Conservation (phyloP, 2,329 filamentous ascomycete genomes). For the Rosellinia necatrix region DNA sequence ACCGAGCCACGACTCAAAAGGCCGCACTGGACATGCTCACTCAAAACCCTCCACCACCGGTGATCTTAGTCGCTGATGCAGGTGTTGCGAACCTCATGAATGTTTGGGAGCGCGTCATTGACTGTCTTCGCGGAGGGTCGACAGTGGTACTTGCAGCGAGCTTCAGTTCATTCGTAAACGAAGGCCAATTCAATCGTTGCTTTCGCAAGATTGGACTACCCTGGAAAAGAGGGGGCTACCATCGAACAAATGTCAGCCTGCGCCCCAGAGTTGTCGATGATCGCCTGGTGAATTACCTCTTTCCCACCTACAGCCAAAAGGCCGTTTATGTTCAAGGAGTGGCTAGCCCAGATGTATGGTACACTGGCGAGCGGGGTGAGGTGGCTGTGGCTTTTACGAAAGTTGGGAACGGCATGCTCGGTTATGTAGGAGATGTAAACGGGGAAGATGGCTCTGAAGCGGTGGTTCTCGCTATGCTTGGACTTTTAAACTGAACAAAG, state of each 20-base stretch:
- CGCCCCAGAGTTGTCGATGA: conserved; percentile 26
- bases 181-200: conserved; percentile 31
- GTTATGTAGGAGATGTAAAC: conserved; percentile 41
- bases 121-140: conserved; percentile 21
- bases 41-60: conserved; percentile 17
- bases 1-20: conserved; percentile 23
- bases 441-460: conserved; percentile 26
- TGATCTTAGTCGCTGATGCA: conserved; percentile 21
- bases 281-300: conserved; percentile 26
- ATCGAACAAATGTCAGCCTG: conserved; percentile 27
- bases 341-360: conserved; percentile 32
- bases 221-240: conserved; percentile 31
- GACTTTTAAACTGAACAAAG: conserved; percentile 27
- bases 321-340: conserved; percentile 31
- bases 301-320: conserved; percentile 34
- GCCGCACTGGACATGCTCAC: conserved; percentile 21
- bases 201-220: conserved; percentile 36
- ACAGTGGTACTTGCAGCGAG: conserved; percentile 20
- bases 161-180: conserved; percentile 25
- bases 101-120: conserved; percentile 24
- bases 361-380: conserved; percentile 24
- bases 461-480: conserved; percentile 39
- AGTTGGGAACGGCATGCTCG: conserved; percentile 36
- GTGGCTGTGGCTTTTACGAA: conserved; percentile 33
- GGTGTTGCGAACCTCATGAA: conserved; percentile 14